Base-by-base conservation (phyloP, 2,329 filamentous ascomycete species). In the Pleurostoma richardsiae region DNA sequence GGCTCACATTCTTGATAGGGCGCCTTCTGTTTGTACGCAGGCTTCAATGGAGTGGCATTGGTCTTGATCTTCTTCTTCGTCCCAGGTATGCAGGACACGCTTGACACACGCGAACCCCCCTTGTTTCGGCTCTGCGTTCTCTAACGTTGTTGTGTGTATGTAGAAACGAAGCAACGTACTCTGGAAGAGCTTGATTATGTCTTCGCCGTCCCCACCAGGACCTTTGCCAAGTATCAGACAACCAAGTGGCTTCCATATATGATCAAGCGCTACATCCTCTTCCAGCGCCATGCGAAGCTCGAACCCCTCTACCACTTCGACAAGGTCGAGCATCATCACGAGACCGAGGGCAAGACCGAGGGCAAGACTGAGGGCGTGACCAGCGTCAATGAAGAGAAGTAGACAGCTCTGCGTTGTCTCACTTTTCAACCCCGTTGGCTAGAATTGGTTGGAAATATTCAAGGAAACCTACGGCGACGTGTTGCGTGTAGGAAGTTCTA, bases 191-290 rank as follows among this genome's bases (percentile, higher is more conserved):
- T 85, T 29, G 80, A 85, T 53, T 76, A 77, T 50, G 70, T 79
- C 44, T 80, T 79, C 54, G 80, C 77, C 6, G 80, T 85, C 2
- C 80, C 81, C 3, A 83, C 78, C 5, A 67, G 73, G 28, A 74
- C 70, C 40, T 80, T 80, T 54, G 73, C 79, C 62, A 67, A 62
- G 47, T 84, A 84, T 52, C 80, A 85, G 56, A 52, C 76, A 26
- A 72, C 65, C 54, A 73, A 76, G 48, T 73, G 71, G 3, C 59
- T 83, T 10, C 83, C 82, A 0, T 85, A 74, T 66, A 85, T 77
- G 76, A 60, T 79, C 55, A 79, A 73, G 55, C 71, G 77, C 31
- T 81, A 76, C 57, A 59, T 85, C 11, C 58, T 83, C 41, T 66
- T 73, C 30, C 66, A 70, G 48, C 76, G 74, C 55, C 58, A 62